Evolutionary conservation across 352 stramenopile species (phyloP).

Genomic region (Phytophthora hibernalis): DNA sequence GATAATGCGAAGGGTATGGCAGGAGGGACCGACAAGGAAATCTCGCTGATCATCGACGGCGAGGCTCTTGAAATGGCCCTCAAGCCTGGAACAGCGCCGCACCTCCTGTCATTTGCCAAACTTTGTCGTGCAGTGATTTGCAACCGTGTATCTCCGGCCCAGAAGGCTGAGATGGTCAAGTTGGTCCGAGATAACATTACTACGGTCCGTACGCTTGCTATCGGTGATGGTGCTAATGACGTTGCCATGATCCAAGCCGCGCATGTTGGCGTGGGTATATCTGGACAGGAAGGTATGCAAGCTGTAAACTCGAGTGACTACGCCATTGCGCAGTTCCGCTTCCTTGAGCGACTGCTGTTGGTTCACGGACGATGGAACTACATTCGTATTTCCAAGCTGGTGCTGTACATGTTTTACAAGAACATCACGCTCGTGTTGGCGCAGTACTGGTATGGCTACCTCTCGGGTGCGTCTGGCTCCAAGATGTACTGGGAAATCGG

Average conservation of each 20-base stretch:
- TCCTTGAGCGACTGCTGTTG: conserved; percentile 89
- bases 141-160: conserved; percentile 85
- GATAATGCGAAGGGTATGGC: conserved; percentile 51
- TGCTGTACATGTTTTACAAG: conserved; percentile 96
- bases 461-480: conserved; percentile 92
- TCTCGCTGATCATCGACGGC: conserved; percentile 76
- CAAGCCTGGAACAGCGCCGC: conserved; percentile 44
- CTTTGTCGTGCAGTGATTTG: conserved; percentile 84
- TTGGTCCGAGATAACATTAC: conserved; percentile 71
- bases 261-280: conserved; percentile 94
- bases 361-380: conserved; percentile 95
- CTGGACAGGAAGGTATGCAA: conserved; percentile 94
- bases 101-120: conserved; percentile 75
- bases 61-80: conserved; percentile 76
- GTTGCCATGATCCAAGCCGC: conserved; percentile 95
- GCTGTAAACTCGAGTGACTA: conserved; percentile 95
- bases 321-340: conserved; percentile 94
- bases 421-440: conserved; percentile 92
- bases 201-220: conserved; percentile 77
- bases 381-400: conserved; percentile 90
- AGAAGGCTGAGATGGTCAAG: conserved; percentile 87
- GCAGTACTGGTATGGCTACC: conserved; percentile 93
- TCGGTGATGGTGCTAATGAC: conserved; percentile 95
- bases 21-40: conserved; percentile 49
- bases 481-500: conserved; percentile 88